Percentiles rank a stretch among this genome's conserved stretches.
Evolutionary conservation across 805 yeast genomes (phyloP).

Genomic region (Pichia paraexigua): DNA sequence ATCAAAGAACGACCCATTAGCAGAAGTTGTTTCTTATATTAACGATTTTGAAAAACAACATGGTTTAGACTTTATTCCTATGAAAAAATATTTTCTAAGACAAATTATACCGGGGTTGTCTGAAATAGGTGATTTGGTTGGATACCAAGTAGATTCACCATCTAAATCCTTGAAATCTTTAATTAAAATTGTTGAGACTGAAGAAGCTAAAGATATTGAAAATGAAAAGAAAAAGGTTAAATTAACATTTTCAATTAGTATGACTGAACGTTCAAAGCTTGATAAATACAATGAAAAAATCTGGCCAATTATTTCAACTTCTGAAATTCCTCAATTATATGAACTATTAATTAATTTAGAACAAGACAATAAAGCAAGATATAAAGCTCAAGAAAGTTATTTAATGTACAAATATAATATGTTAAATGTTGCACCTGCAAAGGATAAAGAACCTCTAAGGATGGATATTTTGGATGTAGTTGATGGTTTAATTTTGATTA

Average conservation of each 20-base stretch:
- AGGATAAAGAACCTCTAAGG: conserved; percentile 31
- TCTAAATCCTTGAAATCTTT: conserved; percentile 37
- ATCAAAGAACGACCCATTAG: conserved; percentile 36
- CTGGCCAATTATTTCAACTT: conserved; percentile 42
- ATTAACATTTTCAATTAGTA: conserved; percentile 40
- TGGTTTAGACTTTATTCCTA: conserved; percentile 7
- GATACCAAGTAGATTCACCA: conserved; percentile 39
- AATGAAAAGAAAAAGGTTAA: conserved; percentile 38
- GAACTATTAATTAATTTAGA: conserved; percentile 47
- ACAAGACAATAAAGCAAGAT: conserved; percentile 52
- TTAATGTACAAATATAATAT: conserved; percentile 49
- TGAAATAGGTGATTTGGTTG: conserved; percentile 44
- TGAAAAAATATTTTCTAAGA: conserved; percentile 41
- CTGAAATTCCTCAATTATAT: conserved; percentile 48
- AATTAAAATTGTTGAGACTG: conserved; percentile 31
- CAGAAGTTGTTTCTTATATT: conserved; percentile 43
- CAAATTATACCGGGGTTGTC: conserved; percentile 47
- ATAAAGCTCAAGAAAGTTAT: conserved; percentile 49
- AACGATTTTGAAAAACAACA: conserved; percentile 34
- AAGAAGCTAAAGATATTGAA: conserved; percentile 37
- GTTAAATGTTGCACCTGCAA: conserved; percentile 44
- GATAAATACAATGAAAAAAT: conserved; percentile 30
- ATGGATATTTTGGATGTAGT: conserved; percentile 46
- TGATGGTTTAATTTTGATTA: conserved; percentile 66
- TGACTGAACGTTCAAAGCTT: conserved; percentile 29